phyloP scores from a whole-genome alignment of 2,329 filamentous ascomycete genomes.

The Clonostachys solani region DNA sequence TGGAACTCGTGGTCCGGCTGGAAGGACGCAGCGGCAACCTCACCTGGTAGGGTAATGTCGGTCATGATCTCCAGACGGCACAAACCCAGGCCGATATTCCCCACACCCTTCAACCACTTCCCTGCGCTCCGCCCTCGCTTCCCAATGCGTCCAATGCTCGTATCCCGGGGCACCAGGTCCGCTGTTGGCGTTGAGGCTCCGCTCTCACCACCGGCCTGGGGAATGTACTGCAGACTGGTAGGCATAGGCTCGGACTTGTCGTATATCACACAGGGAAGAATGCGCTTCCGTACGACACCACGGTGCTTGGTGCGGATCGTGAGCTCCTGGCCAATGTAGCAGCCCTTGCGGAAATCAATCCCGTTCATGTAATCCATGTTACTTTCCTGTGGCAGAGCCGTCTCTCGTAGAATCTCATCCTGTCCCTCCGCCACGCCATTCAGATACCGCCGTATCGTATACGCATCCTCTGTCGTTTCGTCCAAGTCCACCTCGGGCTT shows the following conservation, averaged over 20 bases:
- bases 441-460: conserved; percentile 73
- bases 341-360: conserved; percentile 93
- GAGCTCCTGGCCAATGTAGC: conserved; percentile 94
- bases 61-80: conserved; percentile 92
- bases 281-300: conserved; percentile 86
- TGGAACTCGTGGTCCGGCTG: conserved; percentile 59
- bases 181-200: conserved; percentile 21
- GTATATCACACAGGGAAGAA: conserved; percentile 78
- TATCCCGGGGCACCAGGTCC: conserved; percentile 35
- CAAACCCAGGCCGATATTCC: conserved; percentile 81
- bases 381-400: conserved; percentile 78
- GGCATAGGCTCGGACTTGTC: conserved; percentile 31
- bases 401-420: conserved; percentile 66
- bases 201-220: conserved; percentile 13
- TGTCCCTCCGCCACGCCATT: conserved; percentile 83
- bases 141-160: conserved; percentile 44
- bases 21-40: conserved; percentile 60
- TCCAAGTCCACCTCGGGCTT: conserved; percentile 34
- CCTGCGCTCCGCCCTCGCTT: conserved; percentile 69
- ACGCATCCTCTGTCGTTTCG: conserved; percentile 51
- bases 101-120: conserved; percentile 74
- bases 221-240: conserved; percentile 41
- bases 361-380: conserved; percentile 84
- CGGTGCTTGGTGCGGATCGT: conserved; percentile 94
- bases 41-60: conserved; percentile 66